These are phyloP conservation scores for Talaromyces islandicus DNA, from an alignment of 2,329 filamentous ascomycete genomes.

Conservation along the genomic window DNA sequence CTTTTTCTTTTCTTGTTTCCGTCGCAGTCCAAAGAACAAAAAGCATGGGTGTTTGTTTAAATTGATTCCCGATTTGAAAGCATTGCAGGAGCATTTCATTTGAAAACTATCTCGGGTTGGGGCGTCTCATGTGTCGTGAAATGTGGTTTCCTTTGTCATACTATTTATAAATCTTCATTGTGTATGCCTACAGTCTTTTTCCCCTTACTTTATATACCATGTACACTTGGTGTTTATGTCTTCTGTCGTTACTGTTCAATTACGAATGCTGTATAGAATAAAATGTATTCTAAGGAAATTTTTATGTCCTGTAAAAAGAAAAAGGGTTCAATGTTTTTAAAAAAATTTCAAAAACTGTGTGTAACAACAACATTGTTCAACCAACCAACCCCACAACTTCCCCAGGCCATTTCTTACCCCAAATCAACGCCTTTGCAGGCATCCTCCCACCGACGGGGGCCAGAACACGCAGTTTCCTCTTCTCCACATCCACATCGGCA, in stretches of 20 bases:
- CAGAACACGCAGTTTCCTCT: slow-evolving; percentile 72
- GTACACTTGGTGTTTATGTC: not conserved
- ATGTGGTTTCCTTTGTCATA: not conserved
- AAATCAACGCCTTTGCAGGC: slow-evolving; percentile 72
- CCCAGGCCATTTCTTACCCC: slow-evolving; percentile 76
- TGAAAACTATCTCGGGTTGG: not conserved
- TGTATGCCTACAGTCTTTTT: not conserved
- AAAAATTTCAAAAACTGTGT: not conserved
- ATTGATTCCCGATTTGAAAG: not conserved
- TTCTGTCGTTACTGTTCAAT: not conserved
- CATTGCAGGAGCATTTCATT: not conserved
- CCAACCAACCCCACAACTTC: slow-evolving; percentile 71
- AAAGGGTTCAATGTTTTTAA: not conserved
- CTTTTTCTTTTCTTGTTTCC: not conserved
- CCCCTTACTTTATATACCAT: not conserved
- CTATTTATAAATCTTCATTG: not conserved
- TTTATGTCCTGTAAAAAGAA: not conserved
- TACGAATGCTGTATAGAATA: not conserved
- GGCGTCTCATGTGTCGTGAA: not conserved
- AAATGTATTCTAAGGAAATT: not conserved
- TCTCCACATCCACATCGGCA: slow-evolving; percentile 80
- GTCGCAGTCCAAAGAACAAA: not conserved
- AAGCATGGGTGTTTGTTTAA: not conserved
- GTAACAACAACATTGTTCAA: slow-evolving; percentile 18
- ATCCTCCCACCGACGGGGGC: slow-evolving; percentile 78